Conservation (phyloP, 352 stramenopile species). For the Pythium folliculosum region DNA sequence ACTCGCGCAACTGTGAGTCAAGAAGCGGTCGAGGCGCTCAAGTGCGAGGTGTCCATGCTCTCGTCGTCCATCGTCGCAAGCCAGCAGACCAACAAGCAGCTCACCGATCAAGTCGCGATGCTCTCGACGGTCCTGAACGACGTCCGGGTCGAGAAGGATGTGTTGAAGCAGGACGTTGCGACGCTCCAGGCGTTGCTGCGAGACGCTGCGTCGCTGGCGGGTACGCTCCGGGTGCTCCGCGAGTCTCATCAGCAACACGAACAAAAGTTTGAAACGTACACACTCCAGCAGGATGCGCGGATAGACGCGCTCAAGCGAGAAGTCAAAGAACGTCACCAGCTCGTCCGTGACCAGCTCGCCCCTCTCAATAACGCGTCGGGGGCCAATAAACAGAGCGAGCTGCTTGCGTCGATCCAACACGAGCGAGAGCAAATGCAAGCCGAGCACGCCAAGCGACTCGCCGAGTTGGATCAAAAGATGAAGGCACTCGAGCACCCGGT, state of each 20-base stretch:
- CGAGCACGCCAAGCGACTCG: not conserved
- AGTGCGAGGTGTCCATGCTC: not conserved
- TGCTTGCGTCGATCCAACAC: not conserved
- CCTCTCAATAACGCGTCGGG: not conserved
- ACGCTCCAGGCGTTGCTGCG: constrained; percentile 7
- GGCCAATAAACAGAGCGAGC: not conserved
- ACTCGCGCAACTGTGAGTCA: not conserved
- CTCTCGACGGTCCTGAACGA: not conserved
- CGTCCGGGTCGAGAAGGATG: not conserved
- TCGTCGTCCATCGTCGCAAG: not conserved
- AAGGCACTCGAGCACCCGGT: not conserved
- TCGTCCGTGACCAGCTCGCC: not conserved
- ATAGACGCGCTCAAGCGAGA: not conserved
- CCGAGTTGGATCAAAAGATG: constrained; percentile 1
- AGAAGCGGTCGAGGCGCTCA: not conserved
- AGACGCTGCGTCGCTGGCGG: constrained; percentile 12
- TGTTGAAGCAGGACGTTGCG: not conserved
- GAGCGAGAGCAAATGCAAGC: not conserved
- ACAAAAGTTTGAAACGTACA: constrained; percentile 8
- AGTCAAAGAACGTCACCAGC: constrained; percentile 4
- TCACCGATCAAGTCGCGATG: not conserved
- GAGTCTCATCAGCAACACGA: constrained; percentile 10
- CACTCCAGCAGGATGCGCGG: not conserved
- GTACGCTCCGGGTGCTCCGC: constrained; percentile 1
- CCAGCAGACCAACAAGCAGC: not conserved